Base-by-base conservation (phyloP, 805 yeast species). In the Saturnispora gosingensis region DNA sequence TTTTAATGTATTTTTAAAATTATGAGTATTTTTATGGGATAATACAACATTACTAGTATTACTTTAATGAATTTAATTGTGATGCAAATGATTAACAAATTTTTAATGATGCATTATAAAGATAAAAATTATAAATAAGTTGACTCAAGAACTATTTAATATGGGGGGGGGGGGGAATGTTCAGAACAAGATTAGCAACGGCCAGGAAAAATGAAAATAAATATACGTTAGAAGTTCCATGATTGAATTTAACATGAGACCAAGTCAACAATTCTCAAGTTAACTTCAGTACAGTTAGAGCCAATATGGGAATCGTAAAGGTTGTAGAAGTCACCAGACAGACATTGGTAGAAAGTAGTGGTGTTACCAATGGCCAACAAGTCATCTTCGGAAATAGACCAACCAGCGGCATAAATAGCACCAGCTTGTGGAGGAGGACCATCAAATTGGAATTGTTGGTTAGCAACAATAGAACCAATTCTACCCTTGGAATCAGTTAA, bases 361-460 rank as follows among this genome's bases (percentile, higher is more conserved):
- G 60, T 61, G 66, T 69, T 64, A 65, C 81, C 82, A 58, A 77
- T 66, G 44, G 80, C 80, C 59, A 77, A 75, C 63, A 67, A 65
- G 44, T 71, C 75, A 36, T 70, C 75, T 44, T 65, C 61, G 48
- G 73, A 65, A 54, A 74, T 67, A 43, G 77, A 69, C 78, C 78
- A 74, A 53, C 78, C 78, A 46, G 73, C 76, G 58, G 79, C 79
- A 56, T 73, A 71, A 53, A 73, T 72, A 47, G 78, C 72, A 67
- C 78, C 78, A 52, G 78, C 82, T 69, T 78, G 83, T 54, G 82
- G 82, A 66, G 81, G 81, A 47, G 82, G 82, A 62, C 82, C 82
- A 62, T 78, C 83, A 59, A 78, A 78, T 69, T 78, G 83, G 77
- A 78, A 78, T 68, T 78, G 83, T 70, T 78, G 72, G 76, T 77